A percentile compares a stretch with the other conserved stretches of the same genome.
phyloP scores from a whole-genome alignment of 805 yeast genomes.

The Yarrowia alimentaria region DNA sequence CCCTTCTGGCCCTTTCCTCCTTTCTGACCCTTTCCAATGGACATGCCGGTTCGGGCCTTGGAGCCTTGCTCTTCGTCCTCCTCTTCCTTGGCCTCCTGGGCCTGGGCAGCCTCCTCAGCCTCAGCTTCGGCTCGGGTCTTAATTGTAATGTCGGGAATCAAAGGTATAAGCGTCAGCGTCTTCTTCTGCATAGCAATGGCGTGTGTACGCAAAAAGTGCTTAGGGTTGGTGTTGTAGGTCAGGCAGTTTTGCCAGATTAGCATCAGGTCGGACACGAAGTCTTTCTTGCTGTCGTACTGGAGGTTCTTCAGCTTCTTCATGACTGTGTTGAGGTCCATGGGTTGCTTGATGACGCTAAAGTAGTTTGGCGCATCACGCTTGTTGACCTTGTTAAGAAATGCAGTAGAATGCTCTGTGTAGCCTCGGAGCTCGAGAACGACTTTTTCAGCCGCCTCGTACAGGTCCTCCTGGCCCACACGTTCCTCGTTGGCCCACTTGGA shows the following conservation, averaged over 20 bases:
- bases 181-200: slow-evolving; percentile 96
- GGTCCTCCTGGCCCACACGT: slow-evolving; percentile 93
- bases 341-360: slow-evolving; percentile 80
- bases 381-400: slow-evolving; percentile 92
- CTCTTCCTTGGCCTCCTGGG: slow-evolving; percentile 29
- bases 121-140: slow-evolving; percentile 49
- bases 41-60: slow-evolving; percentile 40
- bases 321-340: slow-evolving; percentile 96
- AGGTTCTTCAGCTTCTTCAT: slow-evolving; percentile 80
- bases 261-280: slow-evolving; percentile 93
- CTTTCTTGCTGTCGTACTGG: slow-evolving; percentile 79
- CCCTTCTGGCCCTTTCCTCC: slow-evolving; percentile 34
- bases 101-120: slow-evolving; percentile 39
- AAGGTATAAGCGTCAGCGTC: slow-evolving; percentile 67
- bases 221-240: slow-evolving; percentile 90
- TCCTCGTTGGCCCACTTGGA: slow-evolving; percentile 98
- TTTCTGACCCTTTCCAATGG: slow-evolving; percentile 12
- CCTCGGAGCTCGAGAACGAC: slow-evolving; percentile 87
- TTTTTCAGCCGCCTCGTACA: slow-evolving; percentile 95
- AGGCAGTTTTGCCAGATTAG: slow-evolving; percentile 94
- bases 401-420: slow-evolving; percentile 94
- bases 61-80: slow-evolving; percentile 30
- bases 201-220: slow-evolving; percentile 83
- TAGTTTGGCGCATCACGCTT: slow-evolving; percentile 98
- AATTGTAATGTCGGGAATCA: slow-evolving; percentile 85